These are phyloP conservation scores for Aspergillus sp. DNA, from an alignment of 2,329 filamentous ascomycete species.

Conservation along the genomic window DNA sequence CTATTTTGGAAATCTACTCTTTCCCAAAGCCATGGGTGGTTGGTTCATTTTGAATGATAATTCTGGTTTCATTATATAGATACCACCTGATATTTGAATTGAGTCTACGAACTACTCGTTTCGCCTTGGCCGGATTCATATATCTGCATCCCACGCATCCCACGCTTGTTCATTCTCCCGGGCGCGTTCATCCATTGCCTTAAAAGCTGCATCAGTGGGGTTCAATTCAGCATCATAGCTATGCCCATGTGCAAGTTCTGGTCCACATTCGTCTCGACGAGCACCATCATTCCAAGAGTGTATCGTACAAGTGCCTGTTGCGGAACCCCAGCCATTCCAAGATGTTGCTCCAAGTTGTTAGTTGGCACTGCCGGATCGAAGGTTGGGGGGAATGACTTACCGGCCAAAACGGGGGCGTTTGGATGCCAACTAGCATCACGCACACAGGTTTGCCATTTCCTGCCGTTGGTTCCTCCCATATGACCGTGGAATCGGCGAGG, in stretches of 20 bases:
- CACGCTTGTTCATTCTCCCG: neutral
- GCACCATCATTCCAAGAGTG: constrained; percentile 73
- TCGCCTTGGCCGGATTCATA: neutral
- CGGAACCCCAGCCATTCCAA: constrained; percentile 76
- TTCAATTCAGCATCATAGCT: constrained; percentile 62
- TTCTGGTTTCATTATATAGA: neutral
- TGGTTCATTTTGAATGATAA: neutral
- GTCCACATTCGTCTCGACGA: constrained; percentile 62
- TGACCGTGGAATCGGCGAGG: constrained; percentile 51
- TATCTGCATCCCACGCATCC: neutral
- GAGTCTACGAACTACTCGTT: neutral
- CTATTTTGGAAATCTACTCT: neutral
- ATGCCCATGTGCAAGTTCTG: constrained; percentile 54
- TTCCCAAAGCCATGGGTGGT: no score
- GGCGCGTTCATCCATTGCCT: neutral
- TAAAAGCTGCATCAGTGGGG: constrained; percentile 37
- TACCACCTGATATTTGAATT: neutral
- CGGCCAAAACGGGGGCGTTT: constrained; percentile 73
- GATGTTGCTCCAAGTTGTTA: constrained; percentile 62
- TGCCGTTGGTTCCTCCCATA: constrained; percentile 43
- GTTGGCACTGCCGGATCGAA: neutral
- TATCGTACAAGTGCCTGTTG: constrained; percentile 71
- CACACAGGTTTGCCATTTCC: constrained; percentile 73
- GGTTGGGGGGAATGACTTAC: constrained; percentile 38
- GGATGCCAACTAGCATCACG: constrained; percentile 92